Base-by-base conservation (phyloP, 495 filamentous ascomycete genomes). In the Penicillium maclennaniae region DNA sequence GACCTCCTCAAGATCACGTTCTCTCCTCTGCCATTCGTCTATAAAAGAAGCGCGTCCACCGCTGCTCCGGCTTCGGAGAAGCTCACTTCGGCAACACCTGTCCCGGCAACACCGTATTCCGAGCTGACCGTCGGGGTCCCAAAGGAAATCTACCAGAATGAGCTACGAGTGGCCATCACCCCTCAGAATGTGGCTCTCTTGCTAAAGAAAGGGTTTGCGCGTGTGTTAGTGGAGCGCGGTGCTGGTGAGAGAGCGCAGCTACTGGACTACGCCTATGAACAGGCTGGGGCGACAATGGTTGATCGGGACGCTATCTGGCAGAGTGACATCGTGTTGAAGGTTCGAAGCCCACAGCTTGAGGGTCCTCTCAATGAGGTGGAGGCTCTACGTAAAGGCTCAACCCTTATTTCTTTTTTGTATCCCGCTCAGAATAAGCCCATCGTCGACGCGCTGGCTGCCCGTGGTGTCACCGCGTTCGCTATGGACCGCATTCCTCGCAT, bases 401-500 rank as follows among this genome's bases (percentile, higher is more conserved):
- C 86, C 6, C 64, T 91, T 45, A 85, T 91, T 51, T 89, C 85
- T 36, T 87, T 91, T 66, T 68, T 91, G 27, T 87, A 89, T 63
- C 86, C 87, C 1, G 76, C 79, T 36, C 87, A 89, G 72, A 89
- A 89, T 60, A 82, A 77, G 59, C 66, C 76, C 17, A 63, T 88
- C 31, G 85, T 91, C n/a, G 78, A 88, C 47, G 80, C 75, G 43
- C 76, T 89, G 27, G 82, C 85, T 34, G 72, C 76, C 36, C 77
- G 79, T 9, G 83, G 83, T 31, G 79, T 81, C 2, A 88, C 84
- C 7, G 65, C 79, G 4, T 91, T 92, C 61, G 88, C 88, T 27
- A 92, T 92, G 87, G 88, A 92, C 61, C 82, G 88, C 78, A 84
- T 92, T 47, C 88, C 87, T 0, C 81, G 88, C 27, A 91, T 92